Evolutionary conservation across 192 early-diverging fungal genomes (phyloP), one percentile per base, ranked within the genome.

Genomic region (Paraglomus occultum): DNA sequence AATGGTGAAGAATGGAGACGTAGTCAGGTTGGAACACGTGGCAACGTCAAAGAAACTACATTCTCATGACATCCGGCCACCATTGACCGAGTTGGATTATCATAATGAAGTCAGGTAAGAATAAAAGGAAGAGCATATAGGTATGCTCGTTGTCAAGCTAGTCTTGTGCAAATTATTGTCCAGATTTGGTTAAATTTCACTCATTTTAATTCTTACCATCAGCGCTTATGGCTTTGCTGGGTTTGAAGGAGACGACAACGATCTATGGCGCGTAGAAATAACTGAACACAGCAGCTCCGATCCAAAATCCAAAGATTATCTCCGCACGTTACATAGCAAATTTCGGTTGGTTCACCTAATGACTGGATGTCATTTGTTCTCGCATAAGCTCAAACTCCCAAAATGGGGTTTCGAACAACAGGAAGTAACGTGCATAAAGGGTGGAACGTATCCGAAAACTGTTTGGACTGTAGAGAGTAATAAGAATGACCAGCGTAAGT

Each of bases 381-480:
- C 92, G 8, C 87, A 91, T 77, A 81, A 83, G 71, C 83, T 85
- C 40, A 82, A 87, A 74, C 82, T 99, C 43, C 97, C 97, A 51
- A 88, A 91, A 52, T 99, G 95, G 95, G 97, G 85, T 20, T 94
- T 89, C 77, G 88, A 87, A 31, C 95, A 95, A 77, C 89, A 91
- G 65, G 94, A 99, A 67, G 89, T 97, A 44, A 95, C 93, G 38
- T 95, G 97, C 58, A 95, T 95, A 80, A 93, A 94, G 72, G 88
- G 88, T 44, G 81, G 85, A 42, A 81, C 80, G 52, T 78, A 87
- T 38, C 74, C 83, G 51, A 84, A 87, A 73, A 91, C 91, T 17
- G 64, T 84, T 10, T 99, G 94, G 94, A 85, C 82, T 53, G 81
- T 96, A 63, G 94, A 96, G 42, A 80, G 78, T 22, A 92, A 81